phyloP scores from a whole-genome alignment of 495 filamentous ascomycete genomes.

The Xylaria venustula region DNA sequence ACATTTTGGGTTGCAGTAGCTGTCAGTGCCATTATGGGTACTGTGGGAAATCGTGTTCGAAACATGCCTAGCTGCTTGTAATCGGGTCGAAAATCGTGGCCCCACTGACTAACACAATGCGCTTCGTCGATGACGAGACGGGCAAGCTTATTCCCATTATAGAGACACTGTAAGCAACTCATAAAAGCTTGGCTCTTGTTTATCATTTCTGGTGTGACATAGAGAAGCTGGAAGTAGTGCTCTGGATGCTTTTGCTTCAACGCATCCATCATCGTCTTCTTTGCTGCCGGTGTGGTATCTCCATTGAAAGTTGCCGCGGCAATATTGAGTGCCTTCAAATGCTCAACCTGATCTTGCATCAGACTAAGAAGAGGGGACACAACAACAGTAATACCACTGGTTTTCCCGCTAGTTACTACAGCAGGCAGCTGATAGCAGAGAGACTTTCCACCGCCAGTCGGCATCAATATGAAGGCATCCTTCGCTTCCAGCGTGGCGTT shows the following conservation, averaged over 20 bases:
- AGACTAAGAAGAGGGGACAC: conserved; percentile 92
- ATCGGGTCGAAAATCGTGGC: conserved; percentile 96
- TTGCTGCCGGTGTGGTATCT: conserved; percentile 58
- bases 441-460: conserved; percentile 95
- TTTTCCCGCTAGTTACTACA: conserved; percentile 75
- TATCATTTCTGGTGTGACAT: conserved; percentile 96
- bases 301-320: conserved; percentile 75
- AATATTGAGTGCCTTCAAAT: conserved; percentile 72
- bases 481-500: conserved; percentile 85
- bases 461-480: conserved; percentile 94
- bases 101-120: conserved; percentile 98
- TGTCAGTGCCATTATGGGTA: conserved; percentile 91
- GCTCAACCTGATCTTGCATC: conserved; percentile 93
- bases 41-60: conserved; percentile 63
- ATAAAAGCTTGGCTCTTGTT: conserved; percentile 68
- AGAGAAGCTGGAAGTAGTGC: conserved; percentile 75
- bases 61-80: conserved; percentile 83
- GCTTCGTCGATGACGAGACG: conserved; percentile 96
- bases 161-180: conserved; percentile 59
- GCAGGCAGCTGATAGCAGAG: conserved; percentile 95
- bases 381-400: conserved; percentile 84
- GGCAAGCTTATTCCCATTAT: conserved; percentile 67
- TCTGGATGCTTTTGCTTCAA: conserved; percentile 64
- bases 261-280: conserved; percentile 56
- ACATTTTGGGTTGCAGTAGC: conserved; percentile 94